Evolutionary conservation across 1,284 basidiomycete species (phyloP).

Genomic region (Gomphus bonarii): DNA sequence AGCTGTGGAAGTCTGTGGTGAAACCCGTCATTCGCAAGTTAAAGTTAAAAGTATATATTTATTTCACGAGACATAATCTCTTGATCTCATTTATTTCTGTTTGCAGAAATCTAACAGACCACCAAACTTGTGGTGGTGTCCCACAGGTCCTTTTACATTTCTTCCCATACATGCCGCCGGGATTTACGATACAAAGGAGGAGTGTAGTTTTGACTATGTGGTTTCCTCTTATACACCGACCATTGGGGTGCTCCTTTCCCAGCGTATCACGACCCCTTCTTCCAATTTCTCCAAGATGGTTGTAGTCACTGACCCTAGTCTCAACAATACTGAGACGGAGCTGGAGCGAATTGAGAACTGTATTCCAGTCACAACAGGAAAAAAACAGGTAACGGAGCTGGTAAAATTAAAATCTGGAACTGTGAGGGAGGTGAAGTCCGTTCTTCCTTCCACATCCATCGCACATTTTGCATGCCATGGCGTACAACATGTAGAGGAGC

Average conservation of each 20-base stretch:
- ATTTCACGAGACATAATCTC: neutral
- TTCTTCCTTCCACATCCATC: conserved; percentile 10
- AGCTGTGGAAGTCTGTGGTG: neutral
- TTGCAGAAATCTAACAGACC: conserved; percentile 7
- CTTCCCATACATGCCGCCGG: conserved; percentile 22
- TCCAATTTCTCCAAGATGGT: neutral
- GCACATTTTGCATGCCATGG: conserved; percentile 22
- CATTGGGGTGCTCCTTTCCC: neutral
- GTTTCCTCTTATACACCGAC: conserved; percentile 20
- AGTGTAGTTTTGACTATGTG: conserved; percentile 14
- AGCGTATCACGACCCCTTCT: neutral
- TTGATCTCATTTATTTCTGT: neutral
- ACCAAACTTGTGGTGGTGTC: conserved; percentile 15
- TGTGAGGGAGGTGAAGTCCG: neutral
- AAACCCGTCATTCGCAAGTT: neutral
- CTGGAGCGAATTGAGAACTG: neutral
- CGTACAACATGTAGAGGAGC: conserved; percentile 15
- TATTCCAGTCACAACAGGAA: neutral
- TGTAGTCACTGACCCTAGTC: neutral
- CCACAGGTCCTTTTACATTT: conserved; percentile 13
- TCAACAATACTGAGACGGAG: neutral
- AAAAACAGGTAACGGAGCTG: neutral
- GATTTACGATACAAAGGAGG: conserved; percentile 5
- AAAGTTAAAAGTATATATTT: neutral
- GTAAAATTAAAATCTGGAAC: neutral